Evolutionary conservation across 331 rosid species (phyloP).

Genomic region (Acacia pycnantha): DNA sequence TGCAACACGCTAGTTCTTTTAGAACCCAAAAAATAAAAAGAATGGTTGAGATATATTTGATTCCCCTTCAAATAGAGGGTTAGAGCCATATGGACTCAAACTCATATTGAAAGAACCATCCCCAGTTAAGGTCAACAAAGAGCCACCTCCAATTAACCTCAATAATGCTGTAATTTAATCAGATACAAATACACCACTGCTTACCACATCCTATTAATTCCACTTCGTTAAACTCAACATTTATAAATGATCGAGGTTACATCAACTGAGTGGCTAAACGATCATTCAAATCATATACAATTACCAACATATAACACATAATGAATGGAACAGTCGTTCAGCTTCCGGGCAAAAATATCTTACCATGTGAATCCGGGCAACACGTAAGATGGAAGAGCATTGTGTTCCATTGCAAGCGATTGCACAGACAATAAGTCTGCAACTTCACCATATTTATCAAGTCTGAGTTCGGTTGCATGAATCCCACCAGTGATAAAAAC

Average conservation of each 20-base stretch:
- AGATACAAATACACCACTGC: background rate
- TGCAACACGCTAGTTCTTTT: background rate
- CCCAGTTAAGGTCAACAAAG: background rate
- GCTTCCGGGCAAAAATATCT: conserved; percentile 25
- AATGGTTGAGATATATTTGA: background rate
- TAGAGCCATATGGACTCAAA: background rate
- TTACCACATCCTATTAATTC: background rate
- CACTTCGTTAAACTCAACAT: background rate
- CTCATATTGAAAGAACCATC: background rate
- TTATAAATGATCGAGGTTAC: background rate
- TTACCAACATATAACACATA: background rate
- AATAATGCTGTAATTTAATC: background rate
- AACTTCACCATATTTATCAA: conserved; percentile 53
- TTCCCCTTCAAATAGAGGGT: background rate
- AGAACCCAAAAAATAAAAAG: too few species aligned
- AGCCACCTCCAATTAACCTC: background rate
- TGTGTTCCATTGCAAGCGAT: conserved; percentile 58
- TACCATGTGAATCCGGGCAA: conserved; percentile 79
- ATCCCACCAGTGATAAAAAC: conserved; percentile 75
- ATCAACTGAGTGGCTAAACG: background rate
- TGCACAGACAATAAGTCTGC: conserved; percentile 65
- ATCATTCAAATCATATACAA: background rate
- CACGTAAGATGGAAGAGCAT: conserved; percentile 75
- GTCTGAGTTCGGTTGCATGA: conserved; percentile 82
- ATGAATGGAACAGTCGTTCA: conserved; percentile 24